Conservation (phyloP, 768 basidiomycete genomes). For the Calocybe cyanea region DNA sequence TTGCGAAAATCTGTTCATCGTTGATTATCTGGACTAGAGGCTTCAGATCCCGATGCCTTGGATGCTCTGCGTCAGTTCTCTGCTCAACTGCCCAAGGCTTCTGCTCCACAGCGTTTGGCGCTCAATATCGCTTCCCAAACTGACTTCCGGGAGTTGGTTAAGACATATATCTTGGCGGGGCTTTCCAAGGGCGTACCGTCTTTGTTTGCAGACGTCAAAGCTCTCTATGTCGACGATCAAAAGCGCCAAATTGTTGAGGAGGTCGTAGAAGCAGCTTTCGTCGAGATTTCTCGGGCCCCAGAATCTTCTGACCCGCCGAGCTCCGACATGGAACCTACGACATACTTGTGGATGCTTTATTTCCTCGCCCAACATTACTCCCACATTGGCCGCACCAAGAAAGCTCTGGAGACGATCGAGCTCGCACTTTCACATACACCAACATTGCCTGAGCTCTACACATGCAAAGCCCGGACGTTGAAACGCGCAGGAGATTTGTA, state of each 20-base stretch:
- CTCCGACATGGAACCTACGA: slow-evolving; percentile 57
- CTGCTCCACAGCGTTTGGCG: slow-evolving; percentile 69
- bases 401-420: slow-evolving; percentile 61
- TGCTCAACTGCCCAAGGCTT: slow-evolving; percentile 59
- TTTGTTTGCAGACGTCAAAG: slow-evolving; percentile 88
- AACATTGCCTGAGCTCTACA: slow-evolving; percentile 86
- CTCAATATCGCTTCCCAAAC: slow-evolving; percentile 66
- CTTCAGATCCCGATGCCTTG: slow-evolving; percentile 50
- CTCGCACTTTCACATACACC: slow-evolving; percentile 81
- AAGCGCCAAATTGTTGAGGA: slow-evolving; percentile 71
- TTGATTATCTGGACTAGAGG: slow-evolving; percentile 36
- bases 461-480: slow-evolving; percentile 75
- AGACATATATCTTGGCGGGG: slow-evolving; percentile 63
- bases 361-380: slow-evolving; percentile 91
- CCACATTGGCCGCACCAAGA: slow-evolving; percentile 45
- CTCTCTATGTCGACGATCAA: slow-evolving; percentile 60
- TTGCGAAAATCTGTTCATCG: not conserved
- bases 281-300: slow-evolving; percentile 28
- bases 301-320: slow-evolving; percentile 17
- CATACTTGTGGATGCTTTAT: slow-evolving; percentile 92
- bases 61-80: slow-evolving; percentile 57
- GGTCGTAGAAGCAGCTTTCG: slow-evolving; percentile 50
- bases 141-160: slow-evolving; percentile 60
- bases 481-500: slow-evolving; percentile 82
- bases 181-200: slow-evolving; percentile 89